phyloP scores from a whole-genome alignment of 805 yeast genomes.

The Ogataea polymorpha region DNA sequence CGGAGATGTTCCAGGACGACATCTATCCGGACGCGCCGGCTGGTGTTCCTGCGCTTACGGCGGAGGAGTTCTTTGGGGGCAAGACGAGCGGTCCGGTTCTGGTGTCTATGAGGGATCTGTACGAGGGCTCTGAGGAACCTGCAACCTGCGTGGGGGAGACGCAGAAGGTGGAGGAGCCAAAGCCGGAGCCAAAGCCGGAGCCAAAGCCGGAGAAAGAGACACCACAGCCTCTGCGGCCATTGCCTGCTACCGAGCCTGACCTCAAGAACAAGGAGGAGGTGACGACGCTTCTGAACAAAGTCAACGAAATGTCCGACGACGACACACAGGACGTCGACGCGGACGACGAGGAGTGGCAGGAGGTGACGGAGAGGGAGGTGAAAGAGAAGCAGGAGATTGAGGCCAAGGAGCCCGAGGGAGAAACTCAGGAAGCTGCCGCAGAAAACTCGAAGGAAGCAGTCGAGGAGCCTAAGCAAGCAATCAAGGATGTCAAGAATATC shows the following conservation, averaged over 20 bases:
- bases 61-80: slow-evolving; percentile 79
- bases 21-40: slow-evolving; percentile 92
- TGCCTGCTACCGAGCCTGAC: slow-evolving; percentile 35
- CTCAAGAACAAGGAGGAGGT: slow-evolving; percentile 48
- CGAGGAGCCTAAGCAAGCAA: background rate
- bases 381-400: background rate
- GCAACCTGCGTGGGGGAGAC: slow-evolving; percentile 29
- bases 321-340: slow-evolving; percentile 34
- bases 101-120: slow-evolving; percentile 70
- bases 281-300: slow-evolving; percentile 45
- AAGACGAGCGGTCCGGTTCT: slow-evolving; percentile 78
- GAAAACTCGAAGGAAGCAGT: too few relatives aligned
- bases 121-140: slow-evolving; percentile 69
- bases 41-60: slow-evolving; percentile 68
- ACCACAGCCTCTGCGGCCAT: slow-evolving; percentile 11
- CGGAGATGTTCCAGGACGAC: slow-evolving; percentile 89
- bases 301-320: slow-evolving; percentile 36
- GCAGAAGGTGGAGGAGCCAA: background rate
- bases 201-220: slow-evolving; percentile 3
- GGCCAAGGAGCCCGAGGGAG: background rate
- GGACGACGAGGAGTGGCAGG: slow-evolving; percentile 32
- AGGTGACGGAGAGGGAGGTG: background rate
- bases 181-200: too few relatives aligned
- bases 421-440: too few relatives aligned
- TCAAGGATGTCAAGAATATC: background rate